Evolutionary conservation across 2,329 filamentous ascomycete genomes (phyloP).

Genomic region (Pleoardoris graminearum): DNA sequence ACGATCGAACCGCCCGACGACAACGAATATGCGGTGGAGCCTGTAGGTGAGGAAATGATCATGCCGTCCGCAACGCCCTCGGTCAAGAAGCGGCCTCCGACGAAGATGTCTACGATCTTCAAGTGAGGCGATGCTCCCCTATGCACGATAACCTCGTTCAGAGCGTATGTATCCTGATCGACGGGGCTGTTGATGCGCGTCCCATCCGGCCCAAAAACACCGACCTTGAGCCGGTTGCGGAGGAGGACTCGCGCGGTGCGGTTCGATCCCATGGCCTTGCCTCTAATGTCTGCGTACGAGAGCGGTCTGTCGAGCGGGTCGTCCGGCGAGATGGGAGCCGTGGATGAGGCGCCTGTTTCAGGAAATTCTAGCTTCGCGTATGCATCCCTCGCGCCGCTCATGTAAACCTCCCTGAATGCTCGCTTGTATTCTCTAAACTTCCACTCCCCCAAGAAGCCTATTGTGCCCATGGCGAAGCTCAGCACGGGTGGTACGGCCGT

Average conservation of each 20-base stretch:
- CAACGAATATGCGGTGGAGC: conserved; percentile 94
- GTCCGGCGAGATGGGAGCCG: conserved; percentile 68
- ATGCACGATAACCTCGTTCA: conserved; percentile 95
- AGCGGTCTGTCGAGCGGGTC: conserved; percentile 34
- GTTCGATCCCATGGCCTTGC: conserved; percentile 77
- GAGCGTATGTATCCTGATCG: conserved; percentile 64
- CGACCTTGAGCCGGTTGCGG: conserved; percentile 83
- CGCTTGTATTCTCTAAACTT: conserved; percentile 91
- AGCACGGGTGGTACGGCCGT: conserved; percentile 84
- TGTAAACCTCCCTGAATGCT: conserved; percentile 90
- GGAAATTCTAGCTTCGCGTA: conserved; percentile 63
- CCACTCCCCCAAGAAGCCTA: conserved; percentile 96
- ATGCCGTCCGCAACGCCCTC: conserved; percentile 95
- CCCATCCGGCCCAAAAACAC: conserved; percentile 74
- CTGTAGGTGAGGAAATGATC: conserved; percentile 89
- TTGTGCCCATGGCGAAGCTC: conserved; percentile 94
- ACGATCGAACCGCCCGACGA: conserved; percentile 91
- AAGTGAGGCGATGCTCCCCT: conserved; percentile 88
- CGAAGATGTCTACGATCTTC: conserved; percentile 86
- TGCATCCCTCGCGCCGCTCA: conserved; percentile 66
- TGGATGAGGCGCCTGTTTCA: conserved; percentile 70
- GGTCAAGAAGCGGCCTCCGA: conserved; percentile 86
- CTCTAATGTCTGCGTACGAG: conserved; percentile 71
- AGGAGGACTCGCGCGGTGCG: conserved; percentile 81
- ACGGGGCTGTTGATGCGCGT: conserved; percentile 44